phyloP scores from a whole-genome alignment of 1,284 basidiomycete species.

The Cystobasidium sp. region DNA sequence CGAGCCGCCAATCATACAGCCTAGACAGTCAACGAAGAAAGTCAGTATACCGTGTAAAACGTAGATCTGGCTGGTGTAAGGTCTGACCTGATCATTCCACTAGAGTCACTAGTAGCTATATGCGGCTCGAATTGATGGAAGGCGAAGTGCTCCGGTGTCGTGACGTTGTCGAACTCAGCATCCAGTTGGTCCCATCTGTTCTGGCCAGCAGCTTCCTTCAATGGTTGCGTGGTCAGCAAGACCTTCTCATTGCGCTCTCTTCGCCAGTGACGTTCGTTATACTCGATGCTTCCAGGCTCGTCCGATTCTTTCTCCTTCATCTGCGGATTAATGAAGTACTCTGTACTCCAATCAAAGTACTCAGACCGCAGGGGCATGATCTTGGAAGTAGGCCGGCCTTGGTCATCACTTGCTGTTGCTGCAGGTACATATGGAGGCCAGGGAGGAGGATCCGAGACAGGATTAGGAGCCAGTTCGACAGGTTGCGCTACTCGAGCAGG shows the following conservation, averaged over 20 bases:
- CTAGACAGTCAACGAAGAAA: slow-evolving; percentile 58
- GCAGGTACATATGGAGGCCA: slow-evolving; percentile 20
- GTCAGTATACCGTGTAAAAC: background rate
- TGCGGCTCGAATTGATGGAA: slow-evolving; percentile 94
- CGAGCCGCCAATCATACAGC: slow-evolving; percentile 91
- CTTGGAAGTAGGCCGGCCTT: slow-evolving; percentile 12
- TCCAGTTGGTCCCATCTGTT: slow-evolving; percentile 79
- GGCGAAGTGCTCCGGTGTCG: slow-evolving; percentile 75
- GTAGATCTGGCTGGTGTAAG: slow-evolving; percentile 8
- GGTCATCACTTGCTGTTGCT: slow-evolving; percentile 22
- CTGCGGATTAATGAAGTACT: slow-evolving; percentile 97
- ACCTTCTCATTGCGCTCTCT: slow-evolving; percentile 87
- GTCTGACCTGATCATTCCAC: slow-evolving; percentile 79
- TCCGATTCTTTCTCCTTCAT: slow-evolving; percentile 96
- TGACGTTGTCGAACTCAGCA: slow-evolving; percentile 71
- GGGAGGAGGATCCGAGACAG: slow-evolving; percentile 20
- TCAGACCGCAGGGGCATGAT: slow-evolving; percentile 80
- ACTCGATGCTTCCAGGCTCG: slow-evolving; percentile 89
- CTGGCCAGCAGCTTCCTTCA: slow-evolving; percentile 72
- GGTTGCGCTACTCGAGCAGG: slow-evolving; percentile 25
- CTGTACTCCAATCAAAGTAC: slow-evolving; percentile 94
- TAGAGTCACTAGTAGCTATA: slow-evolving; percentile 81
- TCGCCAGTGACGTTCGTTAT: slow-evolving; percentile 95
- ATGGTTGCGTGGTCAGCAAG: slow-evolving; percentile 67
- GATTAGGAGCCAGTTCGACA: slow-evolving; percentile 33